A percentile compares a stretch with the other conserved stretches of the same genome.
phyloP scores from a whole-genome alignment of 768 basidiomycete genomes.

The Thelephora aurantiotincta region DNA sequence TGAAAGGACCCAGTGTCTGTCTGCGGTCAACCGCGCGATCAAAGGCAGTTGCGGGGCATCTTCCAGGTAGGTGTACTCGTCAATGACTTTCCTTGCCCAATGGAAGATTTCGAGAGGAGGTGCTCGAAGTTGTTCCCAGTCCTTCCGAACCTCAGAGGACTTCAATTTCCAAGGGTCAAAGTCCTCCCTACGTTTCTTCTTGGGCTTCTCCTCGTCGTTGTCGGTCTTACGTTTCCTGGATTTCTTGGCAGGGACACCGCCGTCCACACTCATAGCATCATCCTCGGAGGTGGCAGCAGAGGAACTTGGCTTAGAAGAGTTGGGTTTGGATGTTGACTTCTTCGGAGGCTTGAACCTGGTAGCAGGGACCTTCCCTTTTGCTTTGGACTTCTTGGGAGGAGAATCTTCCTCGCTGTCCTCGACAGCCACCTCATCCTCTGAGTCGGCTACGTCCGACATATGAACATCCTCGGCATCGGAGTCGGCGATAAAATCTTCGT shows the following conservation, averaged over 20 bases:
- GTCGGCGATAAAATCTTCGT: conserved; percentile 7
- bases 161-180: conserved; percentile 72
- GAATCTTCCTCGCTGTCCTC: conserved; percentile 1
- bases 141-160: conserved; percentile 40
- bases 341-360: conserved; percentile 10
- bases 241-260: conserved; percentile 21
- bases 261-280: conserved; percentile 46
- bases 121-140: conserved; percentile 69
- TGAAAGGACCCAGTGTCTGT: conserved; percentile 89
- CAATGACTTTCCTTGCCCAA: conserved; percentile 77
- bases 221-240: conserved; percentile 30
- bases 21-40: conserved; percentile 61
- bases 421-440: neutral
- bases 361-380: conserved; percentile 10
- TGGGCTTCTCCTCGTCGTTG: conserved; percentile 22
- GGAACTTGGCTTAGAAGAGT: conserved; percentile 8
- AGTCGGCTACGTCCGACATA: neutral
- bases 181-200: conserved; percentile 44
- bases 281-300: conserved; percentile 19
- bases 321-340: conserved; percentile 5
- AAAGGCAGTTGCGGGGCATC: conserved; percentile 68
- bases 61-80: conserved; percentile 83
- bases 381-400: conserved; percentile 9
- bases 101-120: conserved; percentile 91
- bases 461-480: conserved; percentile 8